Percentiles rank a stretch among this genome's conserved stretches.
phyloP scores from a whole-genome alignment of 179 eudicot genomes.

The Corrigiola litoralis region DNA sequence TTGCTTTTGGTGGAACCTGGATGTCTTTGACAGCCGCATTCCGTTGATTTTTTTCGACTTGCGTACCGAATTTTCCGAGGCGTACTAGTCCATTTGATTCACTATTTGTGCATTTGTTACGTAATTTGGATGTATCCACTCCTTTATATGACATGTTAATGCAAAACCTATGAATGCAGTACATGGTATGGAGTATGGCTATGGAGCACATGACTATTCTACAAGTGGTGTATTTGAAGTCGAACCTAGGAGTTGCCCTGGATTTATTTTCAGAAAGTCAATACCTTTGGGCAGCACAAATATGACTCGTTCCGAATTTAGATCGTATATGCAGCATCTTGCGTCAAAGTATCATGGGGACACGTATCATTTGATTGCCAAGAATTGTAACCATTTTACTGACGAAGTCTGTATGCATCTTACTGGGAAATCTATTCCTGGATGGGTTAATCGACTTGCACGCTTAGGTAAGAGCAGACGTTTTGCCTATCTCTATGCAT shows the following conservation, averaged over 20 bases:
- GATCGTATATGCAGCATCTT: conserved; percentile 58
- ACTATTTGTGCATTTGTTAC: background rate
- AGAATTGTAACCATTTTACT: conserved; percentile 81
- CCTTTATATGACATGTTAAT: conserved; percentile 7
- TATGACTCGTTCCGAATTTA: conserved; percentile 55
- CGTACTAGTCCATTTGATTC: too few species aligned
- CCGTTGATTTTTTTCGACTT: background rate
- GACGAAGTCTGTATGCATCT: conserved; percentile 56
- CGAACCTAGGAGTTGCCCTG: conserved; percentile 77
- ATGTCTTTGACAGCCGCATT: background rate
- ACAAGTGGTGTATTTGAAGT: conserved; percentile 77
- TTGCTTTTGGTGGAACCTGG: conserved; percentile 6
- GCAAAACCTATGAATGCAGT: conserved; percentile 33
- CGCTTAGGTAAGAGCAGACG: conserved; percentile 42
- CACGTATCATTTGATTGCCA: conserved; percentile 69
- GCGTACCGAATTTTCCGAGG: background rate
- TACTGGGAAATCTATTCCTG: conserved; percentile 65
- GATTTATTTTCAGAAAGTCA: conserved; percentile 57
- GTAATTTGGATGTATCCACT: background rate
- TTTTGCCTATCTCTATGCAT: conserved; percentile 4
- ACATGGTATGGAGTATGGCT: conserved; percentile 65
- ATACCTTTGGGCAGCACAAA: conserved; percentile 64
- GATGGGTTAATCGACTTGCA: conserved; percentile 78
- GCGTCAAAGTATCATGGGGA: conserved; percentile 66
- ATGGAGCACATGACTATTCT: conserved; percentile 67